phyloP scores from a whole-genome alignment of 495 filamentous ascomycete species.

The Penicillium egyptiacum region DNA sequence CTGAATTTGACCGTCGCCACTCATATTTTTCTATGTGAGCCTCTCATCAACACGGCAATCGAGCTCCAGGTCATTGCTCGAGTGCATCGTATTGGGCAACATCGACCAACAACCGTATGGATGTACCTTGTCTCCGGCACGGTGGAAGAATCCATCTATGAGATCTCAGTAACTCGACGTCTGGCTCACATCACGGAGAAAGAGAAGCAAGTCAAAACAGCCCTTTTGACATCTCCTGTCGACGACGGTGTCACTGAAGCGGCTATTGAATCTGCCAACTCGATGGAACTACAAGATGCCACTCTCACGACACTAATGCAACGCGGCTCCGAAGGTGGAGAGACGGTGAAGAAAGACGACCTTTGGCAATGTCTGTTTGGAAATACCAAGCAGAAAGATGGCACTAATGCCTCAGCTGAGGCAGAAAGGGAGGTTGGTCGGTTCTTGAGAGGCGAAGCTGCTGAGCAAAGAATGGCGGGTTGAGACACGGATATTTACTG shows the following conservation, averaged over 20 bases:
- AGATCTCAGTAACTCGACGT: constrained; percentile 74
- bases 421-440: constrained; percentile 44
- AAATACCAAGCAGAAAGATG: constrained; percentile 28
- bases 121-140: constrained; percentile 87
- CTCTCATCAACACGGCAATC: constrained; percentile 86
- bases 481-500: background rate
- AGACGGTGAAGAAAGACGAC: constrained; percentile 75
- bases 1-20: constrained; percentile 89
- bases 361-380: constrained; percentile 90
- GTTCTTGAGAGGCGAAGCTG: constrained; percentile 50
- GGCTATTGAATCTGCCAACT: constrained; percentile 76
- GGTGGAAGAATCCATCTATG: constrained; percentile 86
- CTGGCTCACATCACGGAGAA: constrained; percentile 68
- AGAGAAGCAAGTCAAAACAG: constrained; percentile 27
- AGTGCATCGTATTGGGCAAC: constrained; percentile 91
- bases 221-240: constrained; percentile 17
- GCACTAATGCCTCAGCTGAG: constrained; percentile 18
- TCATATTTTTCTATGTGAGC: constrained; percentile 93
- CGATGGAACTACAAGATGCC: constrained; percentile 73
- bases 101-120: constrained; percentile 86
- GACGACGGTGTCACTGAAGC: constrained; percentile 49
- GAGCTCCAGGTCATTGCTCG: constrained; percentile 93
- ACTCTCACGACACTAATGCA: constrained; percentile 65
- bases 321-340: constrained; percentile 69
- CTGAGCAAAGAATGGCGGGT: constrained; percentile 37